Base-by-base conservation (phyloP, 2,329 filamentous ascomycete species). In the Fusarium torulosum region DNA sequence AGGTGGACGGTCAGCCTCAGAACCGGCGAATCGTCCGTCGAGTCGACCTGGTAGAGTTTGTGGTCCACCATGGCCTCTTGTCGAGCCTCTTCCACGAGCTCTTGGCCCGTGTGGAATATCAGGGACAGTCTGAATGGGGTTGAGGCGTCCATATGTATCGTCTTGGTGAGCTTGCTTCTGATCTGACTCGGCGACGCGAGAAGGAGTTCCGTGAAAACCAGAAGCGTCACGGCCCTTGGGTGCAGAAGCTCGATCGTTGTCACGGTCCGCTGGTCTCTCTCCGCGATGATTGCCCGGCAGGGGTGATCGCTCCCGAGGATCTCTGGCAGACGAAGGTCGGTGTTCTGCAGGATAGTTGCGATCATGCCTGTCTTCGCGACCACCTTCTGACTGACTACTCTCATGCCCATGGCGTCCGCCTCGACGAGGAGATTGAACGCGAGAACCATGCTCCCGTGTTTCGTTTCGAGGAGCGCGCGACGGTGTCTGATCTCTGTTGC, bases 131-230 rank as follows among this genome's bases (percentile, higher is more conserved):
- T 83, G 79, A 49, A 84, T 82, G 3, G 84, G 78, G 63, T 87
- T 89, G 46, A 90, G 79, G 3, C 88, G 85, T 27, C 88, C 88
- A 69, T 90, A 90, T 56, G 86, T 88, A 17, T 86, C 85, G 74
- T 90, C 88, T 66, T 88, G 84, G 62, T 86, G 83, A 54, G 79
- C 80, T 20, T 83, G 79, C 37, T 81, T 80, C 67, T 86, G 83
- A 44, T 88, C 85, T 4, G 78, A 69, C 29, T 89, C 86, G 3
- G 76, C 74, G 38, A 80, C 80, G 6, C 76, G 75, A 11, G 70
- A 59, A 27, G 72, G 61, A 46, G 79, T 40, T 71, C 78, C 66
- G 75, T 80, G 73, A 79, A 86, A 58, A 72, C 66, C 57, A 14
- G 74, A 66, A 6, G 76, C 57, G 11, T 85, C 82, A 33, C 82